phyloP scores from a whole-genome alignment of 805 yeast species.

The Wickerhamiella siamensis region DNA sequence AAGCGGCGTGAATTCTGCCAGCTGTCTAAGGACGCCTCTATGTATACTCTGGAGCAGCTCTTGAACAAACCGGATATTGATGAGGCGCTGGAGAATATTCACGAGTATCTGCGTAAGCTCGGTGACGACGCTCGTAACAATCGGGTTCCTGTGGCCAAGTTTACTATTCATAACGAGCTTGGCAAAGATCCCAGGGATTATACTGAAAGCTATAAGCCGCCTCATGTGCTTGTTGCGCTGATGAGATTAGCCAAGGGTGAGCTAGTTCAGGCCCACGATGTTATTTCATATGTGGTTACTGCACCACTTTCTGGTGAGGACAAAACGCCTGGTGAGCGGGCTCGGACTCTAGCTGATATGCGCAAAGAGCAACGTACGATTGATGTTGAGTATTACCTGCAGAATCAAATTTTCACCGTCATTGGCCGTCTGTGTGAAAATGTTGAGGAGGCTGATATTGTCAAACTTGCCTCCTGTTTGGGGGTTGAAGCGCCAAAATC shows the following conservation, averaged over 20 bases:
- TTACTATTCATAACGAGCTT: conserved; percentile 69
- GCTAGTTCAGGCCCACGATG: conserved; percentile 75
- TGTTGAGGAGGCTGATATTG: conserved; percentile 74
- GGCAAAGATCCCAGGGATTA: conserved; percentile 82
- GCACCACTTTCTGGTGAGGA: conserved; percentile 27
- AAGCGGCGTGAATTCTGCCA: conserved; percentile 93
- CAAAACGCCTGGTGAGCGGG: conserved; percentile 55
- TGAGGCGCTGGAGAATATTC: conserved; percentile 52
- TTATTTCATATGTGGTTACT: conserved; percentile 77
- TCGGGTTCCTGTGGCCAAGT: conserved; percentile 50
- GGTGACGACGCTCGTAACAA: conserved; percentile 4
- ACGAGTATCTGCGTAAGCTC: conserved; percentile 25
- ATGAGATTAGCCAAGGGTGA: conserved; percentile 72
- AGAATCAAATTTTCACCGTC: conserved; percentile 81
- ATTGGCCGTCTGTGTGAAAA: conserved; percentile 74
- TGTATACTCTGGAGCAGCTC: conserved; percentile 29
- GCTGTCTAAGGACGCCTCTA: conserved; percentile 73
- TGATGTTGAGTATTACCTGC: conserved; percentile 68
- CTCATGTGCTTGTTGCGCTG: conserved; percentile 78
- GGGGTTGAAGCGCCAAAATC: conserved; percentile 45
- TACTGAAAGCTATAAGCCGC: conserved; percentile 66
- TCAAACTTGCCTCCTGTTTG: conserved; percentile 58
- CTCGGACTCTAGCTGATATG: conserved; percentile 68
- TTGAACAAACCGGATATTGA: conserved; percentile 63
- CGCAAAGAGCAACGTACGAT: conserved; percentile 39